Percentiles rank a stretch among this genome's conserved stretches.
Evolutionary conservation across 805 yeast genomes (phyloP).

Genomic region (Monosporozyma aquatica): DNA sequence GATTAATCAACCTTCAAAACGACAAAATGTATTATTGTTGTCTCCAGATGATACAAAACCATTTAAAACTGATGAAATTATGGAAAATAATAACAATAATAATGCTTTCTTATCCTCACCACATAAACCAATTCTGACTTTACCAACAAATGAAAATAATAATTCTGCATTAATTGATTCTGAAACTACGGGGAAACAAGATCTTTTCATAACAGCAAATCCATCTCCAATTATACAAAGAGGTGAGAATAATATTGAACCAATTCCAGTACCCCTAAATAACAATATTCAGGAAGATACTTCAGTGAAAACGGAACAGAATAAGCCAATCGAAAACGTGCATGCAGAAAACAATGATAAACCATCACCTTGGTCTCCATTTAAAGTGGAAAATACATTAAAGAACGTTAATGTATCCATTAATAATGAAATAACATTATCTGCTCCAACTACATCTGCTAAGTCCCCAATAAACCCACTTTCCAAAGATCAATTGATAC

Average conservation of each 20-base stretch:
- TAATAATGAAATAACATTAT: no score
- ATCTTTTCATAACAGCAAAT: slow-evolving; percentile 4
- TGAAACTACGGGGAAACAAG: slow-evolving; percentile 2
- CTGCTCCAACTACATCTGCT: no score
- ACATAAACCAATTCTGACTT: neutral
- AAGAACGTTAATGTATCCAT: neutral
- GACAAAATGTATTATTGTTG: neutral
- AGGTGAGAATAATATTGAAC: slow-evolving; percentile 4
- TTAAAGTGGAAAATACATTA: slow-evolving; percentile 16
- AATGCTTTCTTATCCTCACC: neutral
- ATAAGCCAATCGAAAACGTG: no score
- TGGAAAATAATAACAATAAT: neutral
- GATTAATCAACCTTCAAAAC: neutral
- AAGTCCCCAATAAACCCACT: no score
- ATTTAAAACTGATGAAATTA: neutral
- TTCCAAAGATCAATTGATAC: no score
- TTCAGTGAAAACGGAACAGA: no score
- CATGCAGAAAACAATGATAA: slow-evolving; percentile 3
- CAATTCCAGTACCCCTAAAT: neutral
- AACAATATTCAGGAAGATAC: no score
- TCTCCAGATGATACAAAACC: neutral
- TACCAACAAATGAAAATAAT: neutral
- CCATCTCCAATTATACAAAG: neutral
- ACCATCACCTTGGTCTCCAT: slow-evolving; percentile 24
- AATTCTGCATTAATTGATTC: neutral